phyloP scores from a whole-genome alignment of 1,284 basidiomycete genomes.

The Cryptococcus deneoformans region DNA sequence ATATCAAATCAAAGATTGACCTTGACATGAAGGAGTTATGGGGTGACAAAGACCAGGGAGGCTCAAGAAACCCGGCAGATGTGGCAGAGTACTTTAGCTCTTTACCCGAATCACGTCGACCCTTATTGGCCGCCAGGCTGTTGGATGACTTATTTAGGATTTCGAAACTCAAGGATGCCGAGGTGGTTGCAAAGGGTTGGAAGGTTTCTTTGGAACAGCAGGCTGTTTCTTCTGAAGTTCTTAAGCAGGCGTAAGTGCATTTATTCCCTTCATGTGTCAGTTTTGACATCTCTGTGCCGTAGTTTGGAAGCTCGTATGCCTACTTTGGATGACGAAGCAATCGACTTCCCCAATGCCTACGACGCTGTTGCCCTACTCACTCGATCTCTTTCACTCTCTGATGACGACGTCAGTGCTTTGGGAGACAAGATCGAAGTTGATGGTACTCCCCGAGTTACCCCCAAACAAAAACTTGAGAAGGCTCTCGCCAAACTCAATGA shows the following conservation, averaged over 20 bases:
- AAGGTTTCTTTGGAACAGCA: constrained; percentile 57
- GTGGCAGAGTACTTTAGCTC: constrained; percentile 68
- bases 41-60: constrained; percentile 49
- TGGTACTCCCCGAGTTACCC: constrained; percentile 41
- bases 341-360: constrained; percentile 86
- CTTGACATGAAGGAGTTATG: constrained; percentile 54
- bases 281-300: not conserved
- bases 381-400: constrained; percentile 59
- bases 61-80: constrained; percentile 46
- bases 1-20: constrained; percentile 71
- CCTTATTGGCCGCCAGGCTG: constrained; percentile 71
- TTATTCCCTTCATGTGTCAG: not conserved
- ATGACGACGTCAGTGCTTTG: constrained; percentile 59
- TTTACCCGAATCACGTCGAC: constrained; percentile 43
- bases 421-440: constrained; percentile 38
- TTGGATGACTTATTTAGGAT: constrained; percentile 86
- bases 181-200: constrained; percentile 60
- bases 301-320: constrained; percentile 68
- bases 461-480: constrained; percentile 41
- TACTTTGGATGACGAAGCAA: constrained; percentile 77
- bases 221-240: constrained; percentile 56
- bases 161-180: constrained; percentile 76
- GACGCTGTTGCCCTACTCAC: constrained; percentile 70
- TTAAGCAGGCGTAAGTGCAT: constrained; percentile 56
- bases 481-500: constrained; percentile 38